Evolutionary conservation across 1,284 basidiomycete genomes (phyloP), one percentile per base, ranked within the genome.

Genomic region (Athelia sp.): DNA sequence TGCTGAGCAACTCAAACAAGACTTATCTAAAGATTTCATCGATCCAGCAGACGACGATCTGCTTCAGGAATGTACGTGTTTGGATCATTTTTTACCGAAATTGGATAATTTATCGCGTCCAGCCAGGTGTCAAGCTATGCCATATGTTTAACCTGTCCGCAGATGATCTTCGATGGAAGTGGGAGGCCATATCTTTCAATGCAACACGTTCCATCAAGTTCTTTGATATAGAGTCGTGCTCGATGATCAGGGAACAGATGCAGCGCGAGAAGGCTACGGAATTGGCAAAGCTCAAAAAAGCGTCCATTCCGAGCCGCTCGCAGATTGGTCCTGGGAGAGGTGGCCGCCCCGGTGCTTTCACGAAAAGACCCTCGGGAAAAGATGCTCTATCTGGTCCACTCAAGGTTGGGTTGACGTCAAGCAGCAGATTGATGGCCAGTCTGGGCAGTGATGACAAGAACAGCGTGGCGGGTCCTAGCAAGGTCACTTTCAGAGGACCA

Each of bases 81-180:
- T 21, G 9, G 36, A 40, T n/a, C 9, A 6, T 6, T n/a, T 40
- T 6, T 8, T 40, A n/a, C 15, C 15, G 36, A 40, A 17, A 21
- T 4, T n/a, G 19, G 8, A 6, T 17, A 4, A 6, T 40, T 40
- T 40, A n/a, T 8, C 36, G 36, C 36, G 36, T 40, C 36, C n/a
- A 21, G 4, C 42, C 38, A 90, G 87, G 86, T 56, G 68, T 77
- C 21, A 71, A 72, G 18, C 70, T 90, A 50, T 91, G 88, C 62
- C 69, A 77, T 56, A 78, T 78, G 54, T 87, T 82, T 68, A 77
- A 78, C 51, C 49, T 85, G 31, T 58, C 69, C 21, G 73, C 81
- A 22, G 72, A 82, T 19, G 63, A 73, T 43, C 73, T 92, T n/a
- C 75, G 71, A 49, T 90, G 71, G 65, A 89, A 87, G 62, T 84